Conservation (phyloP, 345 rosid genomes). For the Geranium brycei region DNA sequence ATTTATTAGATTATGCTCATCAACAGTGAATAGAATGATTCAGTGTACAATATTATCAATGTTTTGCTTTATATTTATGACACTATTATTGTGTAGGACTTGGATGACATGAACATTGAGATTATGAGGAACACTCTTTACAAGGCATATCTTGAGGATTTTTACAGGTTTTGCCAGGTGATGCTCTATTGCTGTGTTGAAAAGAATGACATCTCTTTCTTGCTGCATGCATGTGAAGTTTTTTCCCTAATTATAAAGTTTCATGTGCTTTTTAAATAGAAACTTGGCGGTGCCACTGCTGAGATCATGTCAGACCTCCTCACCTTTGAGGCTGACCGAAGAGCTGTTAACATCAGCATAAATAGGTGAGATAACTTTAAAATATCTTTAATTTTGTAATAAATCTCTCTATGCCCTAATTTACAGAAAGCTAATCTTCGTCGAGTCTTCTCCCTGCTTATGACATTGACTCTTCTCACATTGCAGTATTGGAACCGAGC, state of each 20-base stretch:
- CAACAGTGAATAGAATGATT: background rate
- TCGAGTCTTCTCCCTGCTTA: background rate
- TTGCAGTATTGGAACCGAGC: slow-evolving; percentile 96
- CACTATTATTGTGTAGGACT: slow-evolving; percentile 31
- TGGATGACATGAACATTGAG: slow-evolving; percentile 98
- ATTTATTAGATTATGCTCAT: background rate
- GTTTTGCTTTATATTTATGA: background rate
- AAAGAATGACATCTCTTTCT: background rate
- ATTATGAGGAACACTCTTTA: slow-evolving; percentile 93
- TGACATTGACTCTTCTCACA: background rate
- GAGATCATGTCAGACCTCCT: slow-evolving; percentile 99
- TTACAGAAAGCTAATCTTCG: background rate
- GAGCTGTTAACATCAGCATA: slow-evolving; percentile 90
- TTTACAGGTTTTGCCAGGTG: slow-evolving; percentile 94
- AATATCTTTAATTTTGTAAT: background rate
- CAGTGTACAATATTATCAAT: too few relatives aligned
- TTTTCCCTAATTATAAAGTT: background rate
- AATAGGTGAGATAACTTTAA: slow-evolving; percentile 40
- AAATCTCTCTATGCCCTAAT: background rate
- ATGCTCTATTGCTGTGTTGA: slow-evolving; percentile 5
- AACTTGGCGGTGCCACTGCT: slow-evolving; percentile 96
- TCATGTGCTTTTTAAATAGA: slow-evolving; percentile 23
- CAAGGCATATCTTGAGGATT: slow-evolving; percentile 95
- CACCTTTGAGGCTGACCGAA: slow-evolving; percentile 93
- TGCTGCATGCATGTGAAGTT: background rate